Evolutionary conservation across 2,329 filamentous ascomycete genomes (phyloP).

Genomic region (Parastagonospora nodorum): DNA sequence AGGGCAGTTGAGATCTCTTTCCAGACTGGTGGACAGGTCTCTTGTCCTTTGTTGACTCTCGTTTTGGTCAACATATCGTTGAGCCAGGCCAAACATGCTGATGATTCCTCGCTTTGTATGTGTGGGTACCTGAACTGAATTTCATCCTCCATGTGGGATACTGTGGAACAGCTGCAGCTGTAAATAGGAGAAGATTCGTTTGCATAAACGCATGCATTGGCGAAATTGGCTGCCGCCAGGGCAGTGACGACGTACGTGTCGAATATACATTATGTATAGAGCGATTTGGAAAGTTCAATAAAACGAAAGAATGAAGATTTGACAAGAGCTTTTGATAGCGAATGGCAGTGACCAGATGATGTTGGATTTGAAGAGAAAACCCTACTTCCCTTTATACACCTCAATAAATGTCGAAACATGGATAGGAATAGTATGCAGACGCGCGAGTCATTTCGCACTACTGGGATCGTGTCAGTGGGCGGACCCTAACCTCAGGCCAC

Average conservation of each 20-base stretch:
- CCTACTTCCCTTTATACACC: constrained; percentile 25
- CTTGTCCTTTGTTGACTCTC: not conserved
- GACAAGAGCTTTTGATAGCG: constrained; percentile 7
- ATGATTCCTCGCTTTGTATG: constrained; percentile 22
- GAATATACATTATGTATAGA: constrained; percentile 42
- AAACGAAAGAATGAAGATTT: constrained; percentile 11
- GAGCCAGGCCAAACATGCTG: constrained; percentile 10
- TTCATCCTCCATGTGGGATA: constrained; percentile 20
- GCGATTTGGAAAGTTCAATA: constrained; percentile 4
- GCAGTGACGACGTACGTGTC: constrained; percentile 29
- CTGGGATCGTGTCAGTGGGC: constrained; percentile 5
- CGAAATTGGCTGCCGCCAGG: constrained; percentile 26
- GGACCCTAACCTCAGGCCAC: constrained; percentile 9
- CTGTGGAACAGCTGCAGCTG: constrained; percentile 26
- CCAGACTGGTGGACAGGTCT: constrained; percentile 39
- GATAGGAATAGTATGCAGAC: constrained; percentile 20
- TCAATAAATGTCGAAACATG: constrained; percentile 2
- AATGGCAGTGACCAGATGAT: constrained; percentile 17
- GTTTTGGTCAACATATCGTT: constrained; percentile 9
- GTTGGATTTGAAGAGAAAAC: constrained; percentile 4
- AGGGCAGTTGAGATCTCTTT: constrained; percentile 38
- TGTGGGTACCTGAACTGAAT: constrained; percentile 13
- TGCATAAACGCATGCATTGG: no score
- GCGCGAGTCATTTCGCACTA: constrained; percentile 6
- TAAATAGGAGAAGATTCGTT: not conserved